These are phyloP conservation scores for Eucalyptus pumila DNA, from an alignment of 345 rosid genomes.

Conservation along the genomic window DNA sequence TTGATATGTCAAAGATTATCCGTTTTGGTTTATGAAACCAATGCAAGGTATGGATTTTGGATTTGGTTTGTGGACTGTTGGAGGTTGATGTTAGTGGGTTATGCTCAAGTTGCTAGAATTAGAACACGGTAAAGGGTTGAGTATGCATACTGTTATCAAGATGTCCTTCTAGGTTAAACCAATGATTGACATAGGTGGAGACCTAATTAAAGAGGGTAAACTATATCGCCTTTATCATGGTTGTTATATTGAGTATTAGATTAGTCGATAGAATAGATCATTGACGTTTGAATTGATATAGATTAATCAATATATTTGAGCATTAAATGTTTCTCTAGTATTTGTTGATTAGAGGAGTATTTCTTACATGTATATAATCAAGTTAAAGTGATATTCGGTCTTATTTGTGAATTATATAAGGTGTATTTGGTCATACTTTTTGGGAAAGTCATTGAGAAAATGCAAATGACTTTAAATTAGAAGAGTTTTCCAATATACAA, in stretches of 20 bases:
- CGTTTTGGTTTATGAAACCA: no score
- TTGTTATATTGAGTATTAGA: not conserved
- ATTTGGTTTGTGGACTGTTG: not conserved
- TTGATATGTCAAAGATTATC: no score
- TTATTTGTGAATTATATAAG: no score
- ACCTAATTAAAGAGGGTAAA: rapidly evolving
- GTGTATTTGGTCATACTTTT: no score
- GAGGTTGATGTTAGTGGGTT: not conserved
- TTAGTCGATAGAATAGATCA: not conserved
- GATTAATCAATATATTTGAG: not conserved
- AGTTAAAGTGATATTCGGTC: no score
- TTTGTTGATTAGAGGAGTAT: no score
- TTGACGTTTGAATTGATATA: not conserved
- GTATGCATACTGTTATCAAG: not conserved
- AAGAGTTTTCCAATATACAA: no score
- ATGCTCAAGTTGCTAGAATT: not conserved
- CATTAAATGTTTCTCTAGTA: no score
- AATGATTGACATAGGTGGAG: not conserved
- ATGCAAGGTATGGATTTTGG: no score
- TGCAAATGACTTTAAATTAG: no score
- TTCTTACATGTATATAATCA: no score
- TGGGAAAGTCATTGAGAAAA: no score
- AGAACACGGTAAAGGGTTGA: not conserved
- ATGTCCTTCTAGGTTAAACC: not conserved
- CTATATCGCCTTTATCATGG: not conserved